phyloP scores from a whole-genome alignment of 768 basidiomycete genomes.

The Mycena epipterygia region DNA sequence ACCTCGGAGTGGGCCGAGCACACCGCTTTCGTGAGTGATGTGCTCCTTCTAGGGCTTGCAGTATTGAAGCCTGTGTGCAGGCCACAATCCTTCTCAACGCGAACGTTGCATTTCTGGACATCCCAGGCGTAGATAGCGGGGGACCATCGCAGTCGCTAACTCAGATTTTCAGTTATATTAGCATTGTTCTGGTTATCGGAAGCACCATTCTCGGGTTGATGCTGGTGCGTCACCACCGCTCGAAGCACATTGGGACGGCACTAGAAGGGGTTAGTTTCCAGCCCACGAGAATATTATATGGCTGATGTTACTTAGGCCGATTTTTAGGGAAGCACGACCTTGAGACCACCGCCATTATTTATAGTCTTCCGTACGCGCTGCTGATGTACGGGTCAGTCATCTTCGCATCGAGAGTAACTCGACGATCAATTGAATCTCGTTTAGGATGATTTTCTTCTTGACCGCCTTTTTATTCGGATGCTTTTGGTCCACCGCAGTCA shows the following conservation, averaged over 20 bases:
- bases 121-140: conserved; percentile 51
- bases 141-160: conserved; percentile 35
- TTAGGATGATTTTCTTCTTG: conserved; percentile 53
- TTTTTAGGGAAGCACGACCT: conserved; percentile 42
- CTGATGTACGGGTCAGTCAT: conserved; percentile 55
- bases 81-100: conserved; percentile 63
- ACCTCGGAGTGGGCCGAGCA: conserved; percentile 57
- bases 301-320: conserved; percentile 32
- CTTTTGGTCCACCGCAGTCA: conserved; percentile 41
- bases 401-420: not conserved
- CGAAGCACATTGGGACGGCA: conserved; percentile 45
- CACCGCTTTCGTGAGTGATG: conserved; percentile 55
- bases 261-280: conserved; percentile 50
- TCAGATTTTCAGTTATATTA: conserved; percentile 60
- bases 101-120: conserved; percentile 64
- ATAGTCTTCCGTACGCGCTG: conserved; percentile 55
- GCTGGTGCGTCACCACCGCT: conserved; percentile 58
- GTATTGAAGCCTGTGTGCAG: conserved; percentile 44
- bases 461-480: conserved; percentile 45
- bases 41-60: not conserved
- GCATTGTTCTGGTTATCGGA: conserved; percentile 56
- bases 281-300: not conserved
- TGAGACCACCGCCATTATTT: conserved; percentile 55
- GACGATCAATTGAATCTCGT: not conserved
- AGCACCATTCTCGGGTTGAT: conserved; percentile 59